phyloP scores from a whole-genome alignment of 148 eudicot genomes.

The Arbutus unedo region DNA sequence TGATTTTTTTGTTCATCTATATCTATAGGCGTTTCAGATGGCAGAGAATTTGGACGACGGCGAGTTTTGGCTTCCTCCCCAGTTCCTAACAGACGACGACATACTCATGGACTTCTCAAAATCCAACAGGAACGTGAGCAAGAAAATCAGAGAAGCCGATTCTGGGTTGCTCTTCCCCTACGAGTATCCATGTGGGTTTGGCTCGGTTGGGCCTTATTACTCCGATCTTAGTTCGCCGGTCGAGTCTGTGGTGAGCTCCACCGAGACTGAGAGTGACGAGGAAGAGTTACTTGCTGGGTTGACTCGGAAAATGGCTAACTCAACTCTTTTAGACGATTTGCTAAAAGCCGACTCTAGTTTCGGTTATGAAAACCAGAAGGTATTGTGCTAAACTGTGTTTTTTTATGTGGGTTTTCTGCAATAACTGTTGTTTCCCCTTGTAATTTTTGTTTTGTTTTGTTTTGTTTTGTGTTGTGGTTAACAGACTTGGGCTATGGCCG shows the following conservation, averaged over 20 bases:
- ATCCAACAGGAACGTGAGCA: background rate
- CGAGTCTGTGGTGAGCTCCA: slow-evolving; percentile 40
- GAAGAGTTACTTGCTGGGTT: slow-evolving; percentile 44
- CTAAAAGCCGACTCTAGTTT: slow-evolving; percentile 13
- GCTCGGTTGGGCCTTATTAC: slow-evolving; percentile 11
- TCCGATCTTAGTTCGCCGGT: slow-evolving; percentile 38
- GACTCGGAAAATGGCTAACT: slow-evolving; percentile 32
- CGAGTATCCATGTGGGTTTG: slow-evolving; percentile 15
- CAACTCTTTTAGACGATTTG: slow-evolving; percentile 21
- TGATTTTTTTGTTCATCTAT: background rate
- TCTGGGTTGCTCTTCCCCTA: background rate
- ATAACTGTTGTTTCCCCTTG: background rate
- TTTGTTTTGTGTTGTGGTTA: background rate
- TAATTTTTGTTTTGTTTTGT: background rate
- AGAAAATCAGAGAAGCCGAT: background rate
- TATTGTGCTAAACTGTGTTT: background rate
- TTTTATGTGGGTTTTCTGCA: background rate
- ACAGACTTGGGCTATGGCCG: slow-evolving; percentile 33
- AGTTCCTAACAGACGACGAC: slow-evolving; percentile 76
- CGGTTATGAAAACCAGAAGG: slow-evolving; percentile 26
- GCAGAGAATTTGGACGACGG: slow-evolving; percentile 47
- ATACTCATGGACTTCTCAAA: slow-evolving; percentile 41
- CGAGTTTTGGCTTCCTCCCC: slow-evolving; percentile 67
- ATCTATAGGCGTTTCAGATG: slow-evolving; percentile 20
- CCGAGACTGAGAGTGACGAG: slow-evolving; percentile 60